Evolutionary conservation across 768 basidiomycete species (phyloP), one percentile per base, ranked within the genome.

Genomic region (Cyclocybe cylindracea): DNA sequence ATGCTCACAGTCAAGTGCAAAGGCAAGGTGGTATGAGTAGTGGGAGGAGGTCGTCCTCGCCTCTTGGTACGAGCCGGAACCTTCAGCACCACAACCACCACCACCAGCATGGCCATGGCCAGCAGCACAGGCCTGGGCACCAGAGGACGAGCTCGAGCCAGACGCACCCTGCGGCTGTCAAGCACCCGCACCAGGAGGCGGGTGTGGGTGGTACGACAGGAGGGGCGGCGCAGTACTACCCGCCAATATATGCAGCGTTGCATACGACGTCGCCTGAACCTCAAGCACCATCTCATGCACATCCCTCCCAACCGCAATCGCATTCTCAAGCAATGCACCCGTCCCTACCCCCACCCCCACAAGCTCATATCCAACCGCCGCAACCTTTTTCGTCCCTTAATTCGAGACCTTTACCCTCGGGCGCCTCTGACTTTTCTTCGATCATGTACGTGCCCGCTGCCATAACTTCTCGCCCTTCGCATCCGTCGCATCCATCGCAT

Each of bases 211-310:
- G n/a, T 10, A 16, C 47, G 13, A 39, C 38, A 39, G 47, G 38
- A 11, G 16, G 14, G 42, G 6, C 42, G 42, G 16, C 42, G 42
- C 24, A 18, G 14, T 24, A 16, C 7, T 43, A 16, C 24, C 31
- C 43, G 4, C 36, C 18, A 19, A 44, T 18, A 41, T 19, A 14
- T 33, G 24, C 51, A 13, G 19, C n/a, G 9, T 9, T n/a, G n/a
- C 36, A 19, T 29, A 43, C 47, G 38, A 48, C 49, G 24, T 24
- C 24, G 13, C 54, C 54, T 24, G 53, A 48, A 36, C 50, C 49
- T 45, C 48, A 45, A 14, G 41, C 48, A 9, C 44, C 53, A 24
- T 55, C 54, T 32, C 54, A 50, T 39, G 46, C 45, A 16, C 45
- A 45, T 48, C 32, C 19, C 37, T 42, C 51, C 4, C 58, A 46